These are phyloP conservation scores for Cyclotella cryptica DNA, from an alignment of 108 stramenopile genomes.

Conservation along the genomic window DNA sequence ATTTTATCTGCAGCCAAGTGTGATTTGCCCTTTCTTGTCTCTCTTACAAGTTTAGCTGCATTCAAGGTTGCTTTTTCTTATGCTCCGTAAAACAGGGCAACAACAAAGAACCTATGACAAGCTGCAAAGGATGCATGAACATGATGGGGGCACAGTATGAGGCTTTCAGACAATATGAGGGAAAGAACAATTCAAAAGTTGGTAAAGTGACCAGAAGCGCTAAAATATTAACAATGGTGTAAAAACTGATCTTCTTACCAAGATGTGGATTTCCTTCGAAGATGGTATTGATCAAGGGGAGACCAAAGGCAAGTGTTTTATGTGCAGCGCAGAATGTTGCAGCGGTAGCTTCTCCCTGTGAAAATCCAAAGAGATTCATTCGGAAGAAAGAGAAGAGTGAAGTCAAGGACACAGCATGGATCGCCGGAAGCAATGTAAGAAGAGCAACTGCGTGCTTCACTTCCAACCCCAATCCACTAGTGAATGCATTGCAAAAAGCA, in stretches of 20 bases:
- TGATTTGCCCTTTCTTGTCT: too few relatives aligned
- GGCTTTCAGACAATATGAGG: conserved; percentile 11
- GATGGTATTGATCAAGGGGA: conserved; percentile 89
- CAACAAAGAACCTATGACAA: conserved; percentile 80
- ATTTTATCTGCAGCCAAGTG: too few relatives aligned
- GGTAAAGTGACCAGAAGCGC: not conserved
- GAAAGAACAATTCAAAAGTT: not conserved
- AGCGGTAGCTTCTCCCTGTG: conserved; percentile 71
- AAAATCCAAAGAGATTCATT: conserved; percentile 43
- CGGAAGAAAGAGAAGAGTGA: conserved; percentile 62
- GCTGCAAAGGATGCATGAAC: conserved; percentile 91
- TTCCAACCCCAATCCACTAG: conserved; percentile 73
- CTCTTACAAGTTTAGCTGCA: not conserved
- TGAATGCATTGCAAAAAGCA: conserved; percentile 92
- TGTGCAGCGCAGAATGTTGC: conserved; percentile 86
- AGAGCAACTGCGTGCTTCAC: conserved; percentile 60
- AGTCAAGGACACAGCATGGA: conserved; percentile 73
- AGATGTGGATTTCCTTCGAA: conserved; percentile 88
- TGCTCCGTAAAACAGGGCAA: conserved; percentile 44
- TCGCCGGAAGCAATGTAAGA: conserved; percentile 63
- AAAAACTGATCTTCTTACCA: conserved; percentile 21
- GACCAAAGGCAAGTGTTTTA: conserved; percentile 93
- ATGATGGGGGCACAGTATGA: conserved; percentile 89
- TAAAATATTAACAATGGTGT: not conserved
- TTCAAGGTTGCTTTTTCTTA: conserved; percentile 3